Conservation (phyloP, 1,139 yeast species). For the Spencermartinsiella ligniputridi region DNA sequence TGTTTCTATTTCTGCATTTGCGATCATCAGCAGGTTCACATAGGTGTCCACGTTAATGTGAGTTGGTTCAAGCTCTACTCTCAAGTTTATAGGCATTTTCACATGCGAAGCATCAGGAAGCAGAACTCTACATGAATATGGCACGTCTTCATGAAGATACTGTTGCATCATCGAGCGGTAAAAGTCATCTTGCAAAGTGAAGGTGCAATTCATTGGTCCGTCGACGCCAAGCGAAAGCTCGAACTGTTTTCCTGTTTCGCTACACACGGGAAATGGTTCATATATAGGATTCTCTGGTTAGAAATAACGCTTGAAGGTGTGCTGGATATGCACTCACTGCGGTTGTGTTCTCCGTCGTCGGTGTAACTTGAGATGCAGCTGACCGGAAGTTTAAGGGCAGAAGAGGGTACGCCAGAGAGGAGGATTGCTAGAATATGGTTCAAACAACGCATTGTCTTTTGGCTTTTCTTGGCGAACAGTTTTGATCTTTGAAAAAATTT, state of each 20-base stretch:
- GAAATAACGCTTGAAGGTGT: too few relatives aligned
- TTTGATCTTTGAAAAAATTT: too few relatives aligned
- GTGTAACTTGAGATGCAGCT: slow-evolving; percentile 66
- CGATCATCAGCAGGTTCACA: slow-evolving; percentile 48
- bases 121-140: slow-evolving; percentile 59
- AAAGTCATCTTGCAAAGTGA: slow-evolving; percentile 59
- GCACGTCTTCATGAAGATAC: slow-evolving; percentile 72
- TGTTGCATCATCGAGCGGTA: slow-evolving; percentile 72
- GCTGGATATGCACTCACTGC: slow-evolving; percentile 41
- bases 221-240: slow-evolving; percentile 48
- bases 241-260: slow-evolving; percentile 60
- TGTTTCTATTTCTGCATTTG: slow-evolving; percentile 33
- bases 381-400: slow-evolving; percentile 44
- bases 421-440: not conserved
- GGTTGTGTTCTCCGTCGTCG: slow-evolving; percentile 71
- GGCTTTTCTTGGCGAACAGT: too few relatives aligned
- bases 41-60: slow-evolving; percentile 65
- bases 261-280: slow-evolving; percentile 56
- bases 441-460: not conserved
- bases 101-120: slow-evolving; percentile 33
- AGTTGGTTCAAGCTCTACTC: slow-evolving; percentile 65
- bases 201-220: slow-evolving; percentile 57
- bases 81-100: slow-evolving; percentile 60
- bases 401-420: slow-evolving; percentile 32
- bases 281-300: slow-evolving; percentile 46